Evolutionary conservation across 208 protist species (phyloP), one percentile per base, ranked within the genome.

Genomic region (Trypanosoma brucei): DNA sequence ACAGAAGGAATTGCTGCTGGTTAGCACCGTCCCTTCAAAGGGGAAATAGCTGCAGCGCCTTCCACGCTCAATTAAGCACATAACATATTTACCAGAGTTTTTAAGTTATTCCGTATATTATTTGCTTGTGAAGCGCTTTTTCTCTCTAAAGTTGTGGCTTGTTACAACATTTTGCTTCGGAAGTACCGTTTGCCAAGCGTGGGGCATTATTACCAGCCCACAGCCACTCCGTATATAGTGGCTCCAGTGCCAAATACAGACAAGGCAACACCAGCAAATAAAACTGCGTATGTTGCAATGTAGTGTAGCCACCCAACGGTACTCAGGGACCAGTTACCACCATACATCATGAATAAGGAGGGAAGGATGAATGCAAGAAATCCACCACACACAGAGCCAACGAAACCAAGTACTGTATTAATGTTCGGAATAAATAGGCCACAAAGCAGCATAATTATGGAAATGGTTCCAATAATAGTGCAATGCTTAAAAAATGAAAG

Each of bases 281-380:
- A 55, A 37, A 88, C 50, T 8, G 80, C 30, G 53, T 75, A 68
- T 68, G 68, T 77, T 38, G 71, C 75, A 49, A 88, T 62, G 74
- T 75, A 82, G 72, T 86, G 55, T 9, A 68, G 64, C 59, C 59
- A 75, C 54, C 81, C 79, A 4, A 83, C 72, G 36, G 78, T 75
- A 57, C 65, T 60, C 9, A 75, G 55, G 38, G 68, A 87, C 65
- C 79, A 89, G 55, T 62, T 74, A 22, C 82, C 79, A 2, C 79
- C 77, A 71, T 89, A 87, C 45, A 92, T 79, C 55, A 69, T 75
- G 70, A 94, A 94, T 61, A 70, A 78, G 50, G 88, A 79, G 1
- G 88, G 88, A 55, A 91, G 76, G 13, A 92, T 66, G 79, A 94
- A 94, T 59, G 63, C 81, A 34, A 94, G 66, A 49, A 85, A 82